Evolutionary conservation across 352 stramenopile species (phyloP).

Genomic region (Pythium brachiatum): DNA sequence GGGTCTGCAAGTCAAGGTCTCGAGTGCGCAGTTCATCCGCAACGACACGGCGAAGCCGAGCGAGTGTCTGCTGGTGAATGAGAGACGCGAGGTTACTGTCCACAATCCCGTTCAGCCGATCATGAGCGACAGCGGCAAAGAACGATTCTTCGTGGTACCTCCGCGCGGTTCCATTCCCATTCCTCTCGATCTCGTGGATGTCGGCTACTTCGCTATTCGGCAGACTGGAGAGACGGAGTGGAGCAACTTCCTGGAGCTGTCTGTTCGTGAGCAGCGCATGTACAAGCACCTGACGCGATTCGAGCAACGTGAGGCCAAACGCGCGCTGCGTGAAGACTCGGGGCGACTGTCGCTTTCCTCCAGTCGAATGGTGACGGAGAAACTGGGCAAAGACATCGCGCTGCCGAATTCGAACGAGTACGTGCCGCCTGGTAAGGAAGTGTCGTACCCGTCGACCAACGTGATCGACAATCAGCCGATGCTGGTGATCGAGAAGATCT

Average conservation of each 20-base stretch:
- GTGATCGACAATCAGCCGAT: slow-evolving; percentile 85
- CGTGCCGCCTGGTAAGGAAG: slow-evolving; percentile 50
- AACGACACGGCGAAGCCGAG: slow-evolving; percentile 81
- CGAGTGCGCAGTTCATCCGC: slow-evolving; percentile 63
- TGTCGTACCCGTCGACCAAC: slow-evolving; percentile 63
- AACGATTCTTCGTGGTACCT: slow-evolving; percentile 58
- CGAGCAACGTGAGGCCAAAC: slow-evolving; percentile 67
- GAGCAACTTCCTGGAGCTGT: slow-evolving; percentile 75
- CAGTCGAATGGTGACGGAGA: slow-evolving; percentile 58
- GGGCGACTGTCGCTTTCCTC: slow-evolving; percentile 40
- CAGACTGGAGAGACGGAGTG: slow-evolving; percentile 83
- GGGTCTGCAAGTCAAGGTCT: slow-evolving; percentile 77
- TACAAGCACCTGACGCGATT: slow-evolving; percentile 74
- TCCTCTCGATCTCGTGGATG: slow-evolving; percentile 70
- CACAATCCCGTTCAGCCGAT: slow-evolving; percentile 57
- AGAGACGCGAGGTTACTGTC: slow-evolving; percentile 35
- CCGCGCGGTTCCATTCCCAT: slow-evolving; percentile 59
- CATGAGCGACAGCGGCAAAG: slow-evolving; percentile 20
- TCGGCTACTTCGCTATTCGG: slow-evolving; percentile 74
- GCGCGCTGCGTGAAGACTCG: slow-evolving; percentile 46
- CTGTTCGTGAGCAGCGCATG: slow-evolving; percentile 66
- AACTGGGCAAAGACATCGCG: slow-evolving; percentile 57
- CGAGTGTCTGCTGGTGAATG: slow-evolving; percentile 68
- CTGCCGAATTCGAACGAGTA: slow-evolving; percentile 51
- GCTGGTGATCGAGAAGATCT: slow-evolving; percentile 70